phyloP scores from a whole-genome alignment of 257 asterid species.

The Parsonsia alboflavescens region DNA sequence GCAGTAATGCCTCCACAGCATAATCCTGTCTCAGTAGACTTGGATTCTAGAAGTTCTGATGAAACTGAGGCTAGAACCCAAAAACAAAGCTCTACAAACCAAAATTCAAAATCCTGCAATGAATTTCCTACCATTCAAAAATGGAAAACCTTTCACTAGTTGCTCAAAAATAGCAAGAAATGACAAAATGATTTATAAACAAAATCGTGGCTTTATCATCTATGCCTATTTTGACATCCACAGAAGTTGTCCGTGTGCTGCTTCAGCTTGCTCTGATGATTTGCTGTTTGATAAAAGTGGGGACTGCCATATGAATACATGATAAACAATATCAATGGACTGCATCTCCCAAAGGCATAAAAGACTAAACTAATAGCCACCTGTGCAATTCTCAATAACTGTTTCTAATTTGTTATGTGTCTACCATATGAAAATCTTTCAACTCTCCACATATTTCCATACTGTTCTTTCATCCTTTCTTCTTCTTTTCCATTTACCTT shows the following conservation, averaged over 20 bases:
- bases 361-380: neutral
- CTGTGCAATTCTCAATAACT: neutral
- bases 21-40: neutral
- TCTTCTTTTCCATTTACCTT: neutral
- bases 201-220: neutral
- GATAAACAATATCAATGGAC: neutral
- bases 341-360: neutral
- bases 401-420: neutral
- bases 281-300: neutral
- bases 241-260: neutral
- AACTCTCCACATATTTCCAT: neutral
- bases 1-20: neutral
- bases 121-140: slow-evolving; percentile 8
- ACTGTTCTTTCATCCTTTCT: neutral
- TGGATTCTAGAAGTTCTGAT: neutral
- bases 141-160: neutral
- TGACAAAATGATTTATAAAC: neutral
- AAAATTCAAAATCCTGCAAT: neutral
- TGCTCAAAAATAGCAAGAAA: slow-evolving; percentile 2
- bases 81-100: neutral
- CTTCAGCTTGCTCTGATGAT: neutral
- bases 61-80: neutral
- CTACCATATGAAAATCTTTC: neutral
- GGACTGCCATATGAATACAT: neutral
- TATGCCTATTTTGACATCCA: neutral